These are phyloP conservation scores for Euphorbia celastroides DNA, from an alignment of 441 rosid species.

Conservation along the genomic window DNA sequence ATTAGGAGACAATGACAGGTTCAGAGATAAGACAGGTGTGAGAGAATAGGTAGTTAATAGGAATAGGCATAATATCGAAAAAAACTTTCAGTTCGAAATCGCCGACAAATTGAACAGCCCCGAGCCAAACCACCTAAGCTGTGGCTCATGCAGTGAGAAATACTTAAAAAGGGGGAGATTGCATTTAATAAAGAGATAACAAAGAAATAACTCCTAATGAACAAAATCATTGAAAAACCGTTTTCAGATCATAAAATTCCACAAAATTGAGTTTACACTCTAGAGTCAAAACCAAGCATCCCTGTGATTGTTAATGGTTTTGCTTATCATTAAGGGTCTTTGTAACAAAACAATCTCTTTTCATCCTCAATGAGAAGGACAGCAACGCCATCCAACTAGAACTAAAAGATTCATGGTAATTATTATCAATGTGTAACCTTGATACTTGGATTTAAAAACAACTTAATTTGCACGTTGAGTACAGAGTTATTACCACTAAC, in stretches of 20 bases:
- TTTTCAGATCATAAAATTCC: background rate
- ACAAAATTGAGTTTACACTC: background rate
- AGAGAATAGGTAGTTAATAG: background rate
- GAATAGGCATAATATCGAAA: background rate
- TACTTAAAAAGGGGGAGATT: background rate
- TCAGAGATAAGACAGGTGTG: background rate
- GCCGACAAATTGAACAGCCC: background rate
- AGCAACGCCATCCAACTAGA: background rate
- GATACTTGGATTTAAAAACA: background rate
- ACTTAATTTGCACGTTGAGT: background rate
- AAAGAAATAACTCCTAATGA: background rate
- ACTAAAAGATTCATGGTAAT: background rate
- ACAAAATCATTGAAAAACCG: background rate
- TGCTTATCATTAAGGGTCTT: background rate
- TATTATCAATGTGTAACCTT: background rate
- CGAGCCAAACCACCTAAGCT: background rate
- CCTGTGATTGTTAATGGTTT: background rate
- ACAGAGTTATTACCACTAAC: background rate
- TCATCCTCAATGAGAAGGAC: constrained; percentile 1
- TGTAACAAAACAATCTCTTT: background rate
- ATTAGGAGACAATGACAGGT: background rate
- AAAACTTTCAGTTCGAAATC: background rate
- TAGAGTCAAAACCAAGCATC: background rate
- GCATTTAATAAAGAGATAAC: background rate
- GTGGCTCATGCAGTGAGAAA: background rate